Base-by-base conservation (phyloP, 345 rosid species). In the Kandelia obovata region DNA sequence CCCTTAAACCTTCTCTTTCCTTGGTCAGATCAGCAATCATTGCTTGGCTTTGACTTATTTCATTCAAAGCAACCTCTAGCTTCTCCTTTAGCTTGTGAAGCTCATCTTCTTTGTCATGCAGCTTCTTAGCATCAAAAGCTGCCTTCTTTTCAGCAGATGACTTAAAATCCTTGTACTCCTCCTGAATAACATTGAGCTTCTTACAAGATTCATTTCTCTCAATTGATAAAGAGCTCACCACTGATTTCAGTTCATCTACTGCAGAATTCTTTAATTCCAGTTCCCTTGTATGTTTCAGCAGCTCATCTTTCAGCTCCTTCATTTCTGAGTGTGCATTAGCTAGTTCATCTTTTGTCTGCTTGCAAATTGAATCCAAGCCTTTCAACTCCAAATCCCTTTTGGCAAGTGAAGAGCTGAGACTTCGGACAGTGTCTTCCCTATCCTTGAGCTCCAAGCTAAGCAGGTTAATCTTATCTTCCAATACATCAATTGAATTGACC, bases 391-490 rank as follows among this genome's bases (percentile, higher is more conserved):
- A 25, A 70, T 90, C 96, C 75, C 86, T 90, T n/a, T 70, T 81
- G 21, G 75, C 77, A 66, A 88, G 78, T 27, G 75, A 77, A 61
- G 85, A 78, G 37, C 79, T 78, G 71, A 89, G 79, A 56, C 75
- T 81, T 73, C 78, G 85, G 63, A 79, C 57, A 55, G 59, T 73
- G 39, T 80, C 87, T 77, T 88, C 89, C 75, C 64, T 88, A 46
- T 85, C 93, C 71, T 81, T 81, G 74, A 92, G 74, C 84, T 95
- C 96, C 62, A 74, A 69, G 67, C 78, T 81, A 60, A 92, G 86
- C 73, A 79, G 78, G 66, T 79, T 81, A 39, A 82, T 70, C 74
- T 71, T 82, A 61, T 87, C 92, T 71, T 95, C 84, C 58, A 90
- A 71, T 62, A 61, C 68, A 60, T 86, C 87, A 69, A 83, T 55